phyloP scores from a whole-genome alignment of 495 filamentous ascomycete species.

The Penicillium mononematosum region DNA sequence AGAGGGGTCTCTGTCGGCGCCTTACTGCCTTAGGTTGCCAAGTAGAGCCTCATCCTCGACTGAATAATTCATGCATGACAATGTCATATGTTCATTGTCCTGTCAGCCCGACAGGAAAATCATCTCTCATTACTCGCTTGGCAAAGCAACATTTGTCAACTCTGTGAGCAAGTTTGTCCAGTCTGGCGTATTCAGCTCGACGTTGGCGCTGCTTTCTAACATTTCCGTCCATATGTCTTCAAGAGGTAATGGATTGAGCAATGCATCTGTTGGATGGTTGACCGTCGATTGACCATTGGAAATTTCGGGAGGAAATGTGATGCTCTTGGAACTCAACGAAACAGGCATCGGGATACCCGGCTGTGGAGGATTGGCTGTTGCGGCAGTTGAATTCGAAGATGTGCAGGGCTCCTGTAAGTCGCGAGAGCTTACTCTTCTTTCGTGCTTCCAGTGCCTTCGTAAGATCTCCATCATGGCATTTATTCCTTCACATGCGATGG shows the following conservation, averaged over 20 bases:
- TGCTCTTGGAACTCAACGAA: neutral
- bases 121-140: constrained; percentile 9
- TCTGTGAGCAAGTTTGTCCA: constrained; percentile 40
- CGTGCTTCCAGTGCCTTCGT: constrained; percentile 32
- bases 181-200: constrained; percentile 26
- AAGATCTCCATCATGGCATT: constrained; percentile 40
- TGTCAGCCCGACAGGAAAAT: neutral
- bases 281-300: neutral
- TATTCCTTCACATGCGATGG: constrained; percentile 33
- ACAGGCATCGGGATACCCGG: neutral
- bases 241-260: constrained; percentile 12
- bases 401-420: neutral
- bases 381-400: neutral
- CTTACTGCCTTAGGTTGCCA: neutral
- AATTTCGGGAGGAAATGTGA: neutral
- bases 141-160: constrained; percentile 25
- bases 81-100: neutral
- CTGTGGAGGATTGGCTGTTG: neutral
- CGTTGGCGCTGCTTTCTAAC: constrained; percentile 29
- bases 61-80: neutral
- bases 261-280: neutral
- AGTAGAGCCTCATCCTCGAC: constrained; percentile 5
- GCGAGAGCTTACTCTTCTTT: constrained; percentile 14
- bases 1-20: neutral
- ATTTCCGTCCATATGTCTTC: constrained; percentile 42